Evolutionary conservation across 2,329 filamentous ascomycete genomes (phyloP).

Genomic region (Herpotrichia juniperi): DNA sequence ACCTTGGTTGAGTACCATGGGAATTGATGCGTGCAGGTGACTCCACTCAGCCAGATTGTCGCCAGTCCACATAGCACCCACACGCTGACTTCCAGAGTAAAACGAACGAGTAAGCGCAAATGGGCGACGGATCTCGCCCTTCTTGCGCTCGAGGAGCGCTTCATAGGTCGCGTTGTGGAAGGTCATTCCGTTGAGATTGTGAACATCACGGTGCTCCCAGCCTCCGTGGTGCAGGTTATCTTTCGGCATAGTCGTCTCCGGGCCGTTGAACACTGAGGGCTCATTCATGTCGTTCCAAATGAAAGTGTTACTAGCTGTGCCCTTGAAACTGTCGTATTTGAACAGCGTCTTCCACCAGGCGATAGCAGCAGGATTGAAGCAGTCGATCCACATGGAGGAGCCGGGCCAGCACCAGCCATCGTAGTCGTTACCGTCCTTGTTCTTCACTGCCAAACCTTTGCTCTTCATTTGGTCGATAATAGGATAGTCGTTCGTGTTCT

Average conservation of each 20-base stretch:
- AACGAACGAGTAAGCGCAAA: constrained; percentile 94
- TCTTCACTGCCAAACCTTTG: constrained; percentile 82
- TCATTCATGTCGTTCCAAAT: constrained; percentile 99
- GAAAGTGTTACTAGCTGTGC: constrained; percentile 83
- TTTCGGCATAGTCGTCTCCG: constrained; percentile 98
- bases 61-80: constrained; percentile 97
- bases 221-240: constrained; percentile 90
- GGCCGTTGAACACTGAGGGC: constrained; percentile 97
- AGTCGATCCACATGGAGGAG: constrained; percentile 94
- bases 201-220: constrained; percentile 97
- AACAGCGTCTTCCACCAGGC: constrained; percentile 93
- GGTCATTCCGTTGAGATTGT: constrained; percentile 95
- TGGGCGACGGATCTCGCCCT: constrained; percentile 82
- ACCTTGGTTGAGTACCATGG: constrained; percentile 92
- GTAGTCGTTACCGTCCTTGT: constrained; percentile 87
- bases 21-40: constrained; percentile 85
- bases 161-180: constrained; percentile 94
- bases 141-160: constrained; percentile 81
- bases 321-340: constrained; percentile 86
- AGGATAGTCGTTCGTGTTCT: constrained; percentile 80
- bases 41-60: constrained; percentile 96
- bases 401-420: constrained; percentile 99
- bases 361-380: constrained; percentile 89
- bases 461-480: constrained; percentile 82
- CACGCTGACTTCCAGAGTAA: constrained; percentile 86